Evolutionary conservation across 257 asterid genomes (phyloP), one percentile per base, ranked within the genome.

Genomic region (Handroanthus guayacan): DNA sequence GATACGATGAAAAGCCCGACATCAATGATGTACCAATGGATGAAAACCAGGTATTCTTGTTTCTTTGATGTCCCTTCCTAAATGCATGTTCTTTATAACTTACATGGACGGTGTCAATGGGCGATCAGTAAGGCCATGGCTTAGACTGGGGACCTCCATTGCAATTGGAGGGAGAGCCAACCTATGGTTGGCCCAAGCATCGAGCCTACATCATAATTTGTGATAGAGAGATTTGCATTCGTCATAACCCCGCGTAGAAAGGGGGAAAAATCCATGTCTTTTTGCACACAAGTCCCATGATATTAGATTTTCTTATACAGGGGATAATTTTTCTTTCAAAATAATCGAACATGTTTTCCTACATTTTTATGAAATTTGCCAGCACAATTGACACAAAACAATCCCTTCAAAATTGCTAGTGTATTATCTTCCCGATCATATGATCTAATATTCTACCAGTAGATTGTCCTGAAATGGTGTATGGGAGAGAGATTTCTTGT

Each of bases 21-120:
- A 94, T 94, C 70, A 92, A 94, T 43, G 98, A 92, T 78, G 77
- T 87, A 39, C 96, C 97, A 1, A 80, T 87, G 81, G 97, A 88
- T 31, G 95, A 89, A 81, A 84, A 31, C 61, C 89, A 85, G 96
- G 98, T 89, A 25, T 25, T 25, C 31, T 25, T 25, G 31, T 25
- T 25, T 25, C 31, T 25, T 25, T 25, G 31, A 45, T 43, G 6
- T 36, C 45, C 38, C 44, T 55, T 36, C 14, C 12, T 64, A 47
- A 54, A 18, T n/a, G 10, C 25, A 62, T 36, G n/a, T n/a, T 38
- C 75, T 75, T 54, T 34, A 37, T 10, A 25, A 25, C 31, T 25
- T 25, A 25, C 31, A 25, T 25, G 31, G 31, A 25, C 31, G 31
- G 31, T 25, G 31, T 25, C 31, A 25, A 25, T 25, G 31, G 31